Conservation (phyloP, 257 asterid genomes). For the Buddleja alternifolia region DNA sequence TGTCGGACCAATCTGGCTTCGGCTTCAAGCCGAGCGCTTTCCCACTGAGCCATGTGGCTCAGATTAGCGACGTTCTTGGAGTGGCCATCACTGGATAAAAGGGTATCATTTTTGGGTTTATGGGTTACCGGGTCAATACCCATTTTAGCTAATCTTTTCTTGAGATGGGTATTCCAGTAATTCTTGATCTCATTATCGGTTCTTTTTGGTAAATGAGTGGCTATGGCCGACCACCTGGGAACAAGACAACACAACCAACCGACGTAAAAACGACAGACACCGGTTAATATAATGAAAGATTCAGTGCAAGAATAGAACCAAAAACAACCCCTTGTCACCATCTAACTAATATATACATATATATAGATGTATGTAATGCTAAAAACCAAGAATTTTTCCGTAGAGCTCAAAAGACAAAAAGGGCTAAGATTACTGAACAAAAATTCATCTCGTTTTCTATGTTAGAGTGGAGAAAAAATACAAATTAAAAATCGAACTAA, state of each 20-base stretch:
- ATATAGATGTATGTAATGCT: too few relatives aligned
- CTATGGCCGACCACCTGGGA: slow-evolving; percentile 93
- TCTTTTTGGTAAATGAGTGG: slow-evolving; percentile 82
- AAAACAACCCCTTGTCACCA: slow-evolving; percentile 18
- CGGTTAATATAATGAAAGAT: neutral
- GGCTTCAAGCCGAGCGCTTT: slow-evolving; percentile 94
- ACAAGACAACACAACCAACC: slow-evolving; percentile 32
- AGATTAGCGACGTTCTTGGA: slow-evolving; percentile 76
- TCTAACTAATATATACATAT: slow-evolving; percentile 1
- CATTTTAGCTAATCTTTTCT: slow-evolving; percentile 77
- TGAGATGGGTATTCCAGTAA: slow-evolving; percentile 89
- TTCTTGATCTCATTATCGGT: slow-evolving; percentile 89
- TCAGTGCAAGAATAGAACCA: slow-evolving; percentile 32
- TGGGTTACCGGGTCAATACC: slow-evolving; percentile 93
- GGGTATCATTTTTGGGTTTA: slow-evolving; percentile 74
- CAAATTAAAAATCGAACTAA: slow-evolving; percentile 13
- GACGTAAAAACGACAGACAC: slow-evolving; percentile 14
- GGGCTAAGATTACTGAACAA: neutral
- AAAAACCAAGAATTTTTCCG: neutral
- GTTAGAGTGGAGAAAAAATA: neutral
- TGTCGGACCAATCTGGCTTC: slow-evolving; percentile 80
- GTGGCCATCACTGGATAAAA: slow-evolving; percentile 68
- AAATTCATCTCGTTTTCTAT: slow-evolving; percentile 15
- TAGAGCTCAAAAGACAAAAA: neutral
- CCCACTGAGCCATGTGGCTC: slow-evolving; percentile 99